Evolutionary conservation across 306 rosid species (phyloP), one percentile per base, ranked within the genome.

Genomic region (Vachellia pachyceras): DNA sequence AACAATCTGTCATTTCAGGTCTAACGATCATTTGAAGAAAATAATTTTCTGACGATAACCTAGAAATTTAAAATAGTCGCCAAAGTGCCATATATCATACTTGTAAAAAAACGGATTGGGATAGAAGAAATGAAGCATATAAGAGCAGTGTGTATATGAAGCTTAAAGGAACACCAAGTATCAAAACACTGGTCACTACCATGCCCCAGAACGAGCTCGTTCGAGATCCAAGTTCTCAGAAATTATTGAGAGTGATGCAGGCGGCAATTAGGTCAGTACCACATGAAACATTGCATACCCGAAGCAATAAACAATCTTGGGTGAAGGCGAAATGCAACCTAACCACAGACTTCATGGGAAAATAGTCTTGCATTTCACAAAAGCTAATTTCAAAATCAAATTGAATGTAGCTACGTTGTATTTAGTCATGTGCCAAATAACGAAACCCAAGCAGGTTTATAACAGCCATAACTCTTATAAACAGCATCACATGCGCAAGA

Each of bases 21-120:
- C 69, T 52, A 61, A 40, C 40, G 44, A 86, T 57, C 54, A 50
- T 44, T 77, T 41, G 72, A 77, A 73, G 68, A 73, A 67, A 46
- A 44, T 25, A 20, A 20, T 69, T 18, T 12, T 14, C 67, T 47
- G 36, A 71, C 39, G 54, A 55, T 33, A 77, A 52, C 36, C 52
- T 12, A 11, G 65, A 40, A 80, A 60, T 36, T 66, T 39, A 83
- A 52, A 71, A 47, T 60, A 54, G 55, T 20, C 5, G 25, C 61
- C 25, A 55, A 55, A 29, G n/a, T 55, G 11, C 61, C 61, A 55
- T 55, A 8, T 0, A 55, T 55, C 61, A 20, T 47, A 55, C 61
- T 3, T n/a, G n/a, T n/a, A 7, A 20, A 55, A 55, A 55, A 55
- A 7, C 12, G 61, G 29, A 6, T 69, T 33, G 49, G 36, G 39